Evolutionary conservation across 768 basidiomycete species (phyloP), one percentile per base, ranked within the genome.

Genomic region (Pisolithus tinctorius): DNA sequence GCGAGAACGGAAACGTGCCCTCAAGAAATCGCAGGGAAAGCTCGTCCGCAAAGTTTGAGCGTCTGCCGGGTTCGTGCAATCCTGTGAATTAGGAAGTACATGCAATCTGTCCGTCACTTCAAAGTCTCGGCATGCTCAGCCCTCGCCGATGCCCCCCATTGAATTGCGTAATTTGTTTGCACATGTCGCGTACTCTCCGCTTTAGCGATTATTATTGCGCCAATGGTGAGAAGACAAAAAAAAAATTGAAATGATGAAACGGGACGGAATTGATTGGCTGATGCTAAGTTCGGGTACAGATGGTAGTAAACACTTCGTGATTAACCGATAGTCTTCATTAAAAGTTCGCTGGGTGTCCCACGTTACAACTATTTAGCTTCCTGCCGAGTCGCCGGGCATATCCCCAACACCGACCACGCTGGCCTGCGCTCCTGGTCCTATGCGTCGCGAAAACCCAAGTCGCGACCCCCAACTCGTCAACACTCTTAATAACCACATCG

Each of bases 401-500:
- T 54, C 53, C 25, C 48, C 57, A 43, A 55, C 57, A 47, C 29
- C 46, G 40, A 58, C 50, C 46, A 54, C 55, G 8, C 49, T 45
- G 26, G 41, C 30, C 45, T 44, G 58, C 55, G 45, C 46, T 16
- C 58, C 54, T n/a, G 57, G 49, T 16, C 58, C 64, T 40, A 55
- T 60, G 9, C 58, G 46, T 29, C 57, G 62, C 20, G 62, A 51
- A 52, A 76, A 74, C 47, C 78, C 77, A 80, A 85, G 80, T 55
- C 75, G 76, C 38, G 79, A 78, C 6, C 82, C 84, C 86, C 85
- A 88, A 52, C 83, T 84, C 43, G 82, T 87, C 64, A 90, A 86
- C 67, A 88, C 80, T 60, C 76, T 72, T 59, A 90, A 68, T 49
- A 88, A 63, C 88, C 88, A 89, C 74, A 87, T 82, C 36, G 86